phyloP scores from a whole-genome alignment of 345 rosid genomes.

The Garcia nutans region DNA sequence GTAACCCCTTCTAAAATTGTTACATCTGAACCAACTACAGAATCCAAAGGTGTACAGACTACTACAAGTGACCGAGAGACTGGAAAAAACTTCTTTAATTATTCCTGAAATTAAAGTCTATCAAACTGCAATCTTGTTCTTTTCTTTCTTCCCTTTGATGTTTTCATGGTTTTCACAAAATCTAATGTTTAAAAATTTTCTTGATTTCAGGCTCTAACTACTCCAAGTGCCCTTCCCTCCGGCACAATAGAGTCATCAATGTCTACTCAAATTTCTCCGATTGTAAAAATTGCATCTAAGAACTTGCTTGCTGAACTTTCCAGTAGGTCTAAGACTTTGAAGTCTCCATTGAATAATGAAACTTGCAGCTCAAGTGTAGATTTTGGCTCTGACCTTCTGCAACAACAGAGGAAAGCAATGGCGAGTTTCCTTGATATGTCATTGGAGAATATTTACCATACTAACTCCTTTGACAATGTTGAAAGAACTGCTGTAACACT shows the following conservation, averaged over 20 bases:
- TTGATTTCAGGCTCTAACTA: not conserved
- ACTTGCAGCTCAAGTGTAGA: not conserved
- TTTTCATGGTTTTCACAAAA: not conserved
- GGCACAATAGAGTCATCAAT: not conserved
- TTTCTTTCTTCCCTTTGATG: not conserved
- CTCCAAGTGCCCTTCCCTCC: not conserved
- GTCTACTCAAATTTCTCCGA: not conserved
- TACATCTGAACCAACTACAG: not conserved
- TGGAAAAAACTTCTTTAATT: not conserved
- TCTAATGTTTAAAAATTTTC: not conserved
- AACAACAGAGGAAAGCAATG: not conserved
- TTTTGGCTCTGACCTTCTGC: not conserved
- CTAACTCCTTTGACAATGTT: not conserved
- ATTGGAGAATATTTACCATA: not conserved
- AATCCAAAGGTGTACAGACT: not conserved
- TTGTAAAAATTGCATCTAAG: not conserved
- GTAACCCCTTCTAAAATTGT: not conserved
- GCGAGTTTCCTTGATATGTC: not conserved
- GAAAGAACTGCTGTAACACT: not conserved
- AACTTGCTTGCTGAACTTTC: not conserved
- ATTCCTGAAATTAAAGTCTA: not conserved
- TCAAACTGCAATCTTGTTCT: not conserved
- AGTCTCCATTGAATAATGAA: not conserved
- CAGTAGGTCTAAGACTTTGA: not conserved
- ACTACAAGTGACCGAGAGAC: not conserved